Evolutionary conservation across 108 stramenopile species (phyloP).

Genomic region (Tribonema minus): DNA sequence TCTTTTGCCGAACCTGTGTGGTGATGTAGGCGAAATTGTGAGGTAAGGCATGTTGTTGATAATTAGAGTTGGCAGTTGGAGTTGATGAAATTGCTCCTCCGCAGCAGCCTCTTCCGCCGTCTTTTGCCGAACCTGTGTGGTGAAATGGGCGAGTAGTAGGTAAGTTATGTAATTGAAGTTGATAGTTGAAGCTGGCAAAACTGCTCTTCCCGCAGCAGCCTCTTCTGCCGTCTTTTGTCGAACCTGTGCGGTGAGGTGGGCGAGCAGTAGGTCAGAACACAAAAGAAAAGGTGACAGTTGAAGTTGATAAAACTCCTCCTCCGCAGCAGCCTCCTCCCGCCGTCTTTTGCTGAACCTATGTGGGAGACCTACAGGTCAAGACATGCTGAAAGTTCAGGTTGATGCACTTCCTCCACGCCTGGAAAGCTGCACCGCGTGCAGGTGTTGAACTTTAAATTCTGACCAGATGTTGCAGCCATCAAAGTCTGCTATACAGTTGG

Average conservation of each 20-base stretch:
- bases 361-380: not conserved
- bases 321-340: constrained; percentile 50
- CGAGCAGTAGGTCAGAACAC: not conserved
- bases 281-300: too few species aligned
- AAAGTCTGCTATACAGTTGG: too few species aligned
- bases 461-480: too few species aligned
- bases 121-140: constrained; percentile 44
- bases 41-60: not conserved
- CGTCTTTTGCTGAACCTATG: constrained; percentile 47
- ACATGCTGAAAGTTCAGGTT: too few species aligned
- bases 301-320: too few species aligned
- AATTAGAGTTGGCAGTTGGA: too few species aligned
- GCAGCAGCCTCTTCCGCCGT: constrained; percentile 50
- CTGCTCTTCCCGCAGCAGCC: constrained; percentile 52
- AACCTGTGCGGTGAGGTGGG: not conserved
- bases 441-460: constrained; percentile 48
- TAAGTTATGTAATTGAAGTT: too few species aligned
- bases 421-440: constrained; percentile 52
- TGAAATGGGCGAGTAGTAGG: not conserved
- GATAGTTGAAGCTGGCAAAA: too few species aligned
- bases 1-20: constrained; percentile 45
- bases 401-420: too few species aligned
- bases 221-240: constrained; percentile 52
- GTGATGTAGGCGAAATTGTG: not conserved
- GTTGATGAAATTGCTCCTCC: too few species aligned